Conservation (phyloP, 768 basidiomycete species). For the Podaxis mareebaensis region DNA sequence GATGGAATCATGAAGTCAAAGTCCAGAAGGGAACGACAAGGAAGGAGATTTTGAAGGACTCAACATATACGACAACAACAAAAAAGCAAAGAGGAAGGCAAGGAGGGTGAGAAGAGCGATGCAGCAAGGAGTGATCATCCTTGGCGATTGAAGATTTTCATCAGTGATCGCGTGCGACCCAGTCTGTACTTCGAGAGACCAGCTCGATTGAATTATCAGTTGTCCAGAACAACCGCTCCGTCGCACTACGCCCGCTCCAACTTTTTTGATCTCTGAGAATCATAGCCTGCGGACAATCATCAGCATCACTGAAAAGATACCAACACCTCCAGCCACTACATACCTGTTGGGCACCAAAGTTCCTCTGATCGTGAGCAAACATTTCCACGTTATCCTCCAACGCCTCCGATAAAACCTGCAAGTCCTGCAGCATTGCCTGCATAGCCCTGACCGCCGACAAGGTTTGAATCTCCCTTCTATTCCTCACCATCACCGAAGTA, state of each 20-base stretch:
- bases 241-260: slow-evolving; percentile 90
- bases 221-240: slow-evolving; percentile 91
- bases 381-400: slow-evolving; percentile 87
- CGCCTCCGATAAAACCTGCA: slow-evolving; percentile 85
- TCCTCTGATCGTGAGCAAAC: slow-evolving; percentile 92
- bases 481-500: slow-evolving; percentile 46
- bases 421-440: slow-evolving; percentile 82
- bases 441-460: slow-evolving; percentile 76
- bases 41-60: slow-evolving; percentile 8
- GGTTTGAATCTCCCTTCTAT: slow-evolving; percentile 77
- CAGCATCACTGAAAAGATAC: background rate
- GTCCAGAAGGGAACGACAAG: slow-evolving; percentile 10
- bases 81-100: slow-evolving; percentile 3
- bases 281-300: slow-evolving; percentile 67
- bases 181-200: slow-evolving; percentile 81
- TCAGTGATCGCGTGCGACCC: slow-evolving; percentile 70
- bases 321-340: slow-evolving; percentile 17
- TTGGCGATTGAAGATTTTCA: background rate
- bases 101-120: slow-evolving; percentile 2
- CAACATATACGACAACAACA: slow-evolving; percentile 15
- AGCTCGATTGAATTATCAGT: slow-evolving; percentile 89
- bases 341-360: slow-evolving; percentile 97
- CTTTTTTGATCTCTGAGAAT: slow-evolving; percentile 94
- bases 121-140: too few relatives aligned
- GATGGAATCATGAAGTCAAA: slow-evolving; percentile 4